Conservation (phyloP, 2,329 filamentous ascomycete genomes). For the Lachnellula occidentalis region DNA sequence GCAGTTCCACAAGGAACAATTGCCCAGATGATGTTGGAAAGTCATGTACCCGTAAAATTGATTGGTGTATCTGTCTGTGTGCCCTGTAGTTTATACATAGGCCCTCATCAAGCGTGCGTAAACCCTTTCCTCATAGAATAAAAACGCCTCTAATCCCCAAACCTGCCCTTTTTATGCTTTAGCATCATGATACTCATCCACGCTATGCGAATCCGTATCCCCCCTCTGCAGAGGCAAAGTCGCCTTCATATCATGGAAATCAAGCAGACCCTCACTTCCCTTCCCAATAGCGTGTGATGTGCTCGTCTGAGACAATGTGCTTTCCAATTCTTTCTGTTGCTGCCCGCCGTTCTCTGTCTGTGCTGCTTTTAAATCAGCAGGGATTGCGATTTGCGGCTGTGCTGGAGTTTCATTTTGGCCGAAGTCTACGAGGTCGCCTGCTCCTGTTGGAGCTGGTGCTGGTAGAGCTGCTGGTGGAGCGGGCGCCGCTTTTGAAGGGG, state of each 20-base stretch:
- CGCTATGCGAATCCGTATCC: constrained; percentile 27
- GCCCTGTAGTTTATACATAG: background rate
- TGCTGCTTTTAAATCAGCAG: constrained; percentile 22
- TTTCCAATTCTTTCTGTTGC: constrained; percentile 27
- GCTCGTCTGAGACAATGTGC: constrained; percentile 23
- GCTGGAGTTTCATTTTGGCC: constrained; percentile 34
- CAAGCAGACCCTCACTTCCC: constrained; percentile 33
- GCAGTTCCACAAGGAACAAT: no score
- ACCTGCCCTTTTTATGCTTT: constrained; percentile 16
- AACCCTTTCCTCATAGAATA: background rate
- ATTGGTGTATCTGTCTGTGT: constrained; percentile 8
- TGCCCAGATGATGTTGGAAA: background rate
- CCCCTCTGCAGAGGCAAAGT: constrained; percentile 34
- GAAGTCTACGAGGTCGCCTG: constrained; percentile 52
- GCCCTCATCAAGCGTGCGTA: background rate
- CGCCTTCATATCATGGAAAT: constrained; percentile 53
- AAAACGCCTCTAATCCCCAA: constrained; percentile 8
- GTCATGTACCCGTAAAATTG: constrained; percentile 1
- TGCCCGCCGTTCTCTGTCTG: constrained; percentile 24
- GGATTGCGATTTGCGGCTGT: constrained; percentile 11
- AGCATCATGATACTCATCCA: constrained; percentile 33
- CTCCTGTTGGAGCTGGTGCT: constrained; percentile 4
- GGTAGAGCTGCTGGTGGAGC: background rate
- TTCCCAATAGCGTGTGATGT: background rate
- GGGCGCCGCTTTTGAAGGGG: constrained; percentile 2